Percentiles rank a stretch among this genome's conserved stretches.
phyloP scores from a whole-genome alignment of 2,329 filamentous ascomycete species.

The Colletotrichum liaoningense region DNA sequence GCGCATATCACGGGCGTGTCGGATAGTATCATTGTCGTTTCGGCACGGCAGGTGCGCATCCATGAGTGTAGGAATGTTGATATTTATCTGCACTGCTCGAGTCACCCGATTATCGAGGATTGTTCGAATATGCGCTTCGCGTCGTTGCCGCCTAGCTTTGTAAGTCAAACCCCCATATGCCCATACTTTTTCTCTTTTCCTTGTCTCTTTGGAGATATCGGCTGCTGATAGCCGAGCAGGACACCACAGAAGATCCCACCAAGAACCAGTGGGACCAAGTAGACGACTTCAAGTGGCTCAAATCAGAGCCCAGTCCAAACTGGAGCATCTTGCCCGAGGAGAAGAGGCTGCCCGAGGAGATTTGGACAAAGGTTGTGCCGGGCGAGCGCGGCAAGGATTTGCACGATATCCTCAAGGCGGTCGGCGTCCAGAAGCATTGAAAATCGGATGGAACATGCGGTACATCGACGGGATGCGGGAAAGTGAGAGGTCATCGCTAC shows the following conservation, averaged over 20 bases:
- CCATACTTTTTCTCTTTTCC: too few species aligned
- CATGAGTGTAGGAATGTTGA: conserved; percentile 86
- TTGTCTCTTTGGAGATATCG: too few species aligned
- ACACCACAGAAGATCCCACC: conserved; percentile 42
- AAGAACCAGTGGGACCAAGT: conserved; percentile 88
- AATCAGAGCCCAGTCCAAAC: conserved; percentile 86
- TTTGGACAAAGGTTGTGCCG: conserved; percentile 77
- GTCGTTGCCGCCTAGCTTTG: conserved; percentile 76
- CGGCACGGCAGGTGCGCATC: conserved; percentile 90
- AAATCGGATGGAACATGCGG: neutral
- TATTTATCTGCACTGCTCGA: conserved; percentile 84
- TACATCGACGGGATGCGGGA: neutral
- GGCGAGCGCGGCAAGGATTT: conserved; percentile 71
- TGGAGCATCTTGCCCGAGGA: conserved; percentile 78
- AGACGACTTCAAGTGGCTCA: conserved; percentile 98
- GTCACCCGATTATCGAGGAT: conserved; percentile 93
- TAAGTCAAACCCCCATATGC: conserved; percentile 56
- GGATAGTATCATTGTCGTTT: conserved; percentile 81
- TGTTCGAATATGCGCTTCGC: conserved; percentile 84
- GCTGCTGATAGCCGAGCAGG: conserved; percentile 37
- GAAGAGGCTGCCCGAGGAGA: conserved; percentile 67
- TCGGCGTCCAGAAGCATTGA: conserved; percentile 51
- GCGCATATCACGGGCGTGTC: conserved; percentile 83
- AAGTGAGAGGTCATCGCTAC: neutral
- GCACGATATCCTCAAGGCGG: conserved; percentile 71